A percentile compares a stretch with the other conserved stretches of the same genome.
Evolutionary conservation across 1,284 basidiomycete species (phyloP).

Genomic region (Porogramme epimiltina): DNA sequence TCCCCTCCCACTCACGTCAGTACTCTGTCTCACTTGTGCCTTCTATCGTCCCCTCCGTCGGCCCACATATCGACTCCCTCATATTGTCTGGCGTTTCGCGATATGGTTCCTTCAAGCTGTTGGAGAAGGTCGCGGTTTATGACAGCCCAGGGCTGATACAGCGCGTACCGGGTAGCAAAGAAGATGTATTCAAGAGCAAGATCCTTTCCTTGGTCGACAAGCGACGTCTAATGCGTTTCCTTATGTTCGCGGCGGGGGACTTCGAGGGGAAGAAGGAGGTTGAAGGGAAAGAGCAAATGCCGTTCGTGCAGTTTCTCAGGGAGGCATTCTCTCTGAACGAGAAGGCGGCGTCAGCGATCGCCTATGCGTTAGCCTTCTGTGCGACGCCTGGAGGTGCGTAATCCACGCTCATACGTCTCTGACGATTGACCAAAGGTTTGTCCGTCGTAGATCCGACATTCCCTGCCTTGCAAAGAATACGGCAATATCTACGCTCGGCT

Average conservation of each 20-base stretch:
- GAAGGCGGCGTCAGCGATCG: conserved; percentile 59
- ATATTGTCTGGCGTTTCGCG: conserved; percentile 86
- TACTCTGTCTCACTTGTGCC: conserved; percentile 89
- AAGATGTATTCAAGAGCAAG: conserved; percentile 91
- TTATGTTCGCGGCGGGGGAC: conserved; percentile 78
- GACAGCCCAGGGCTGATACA: conserved; percentile 47
- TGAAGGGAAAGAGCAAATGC: conserved; percentile 52
- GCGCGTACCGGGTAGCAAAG: conserved; percentile 88
- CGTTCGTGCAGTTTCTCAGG: conserved; percentile 65
- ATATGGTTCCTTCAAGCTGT: conserved; percentile 88
- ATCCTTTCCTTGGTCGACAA: conserved; percentile 84
- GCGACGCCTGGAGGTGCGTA: conserved; percentile 48
- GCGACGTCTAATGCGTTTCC: conserved; percentile 89
- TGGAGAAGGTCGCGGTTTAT: conserved; percentile 78
- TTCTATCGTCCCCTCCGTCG: conserved; percentile 78
- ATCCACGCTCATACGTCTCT: neutral
- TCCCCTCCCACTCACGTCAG: conserved; percentile 64
- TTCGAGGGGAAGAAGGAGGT: conserved; percentile 69
- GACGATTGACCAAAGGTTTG: neutral
- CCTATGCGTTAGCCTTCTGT: conserved; percentile 77
- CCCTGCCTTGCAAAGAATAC: conserved; percentile 66
- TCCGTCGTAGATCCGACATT: conserved; percentile 57
- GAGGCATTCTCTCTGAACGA: conserved; percentile 64
- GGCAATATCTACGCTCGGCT: conserved; percentile 74
- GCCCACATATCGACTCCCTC: conserved; percentile 80